phyloP scores from a whole-genome alignment of 306 rosid species.

The Sicyos edulis region DNA sequence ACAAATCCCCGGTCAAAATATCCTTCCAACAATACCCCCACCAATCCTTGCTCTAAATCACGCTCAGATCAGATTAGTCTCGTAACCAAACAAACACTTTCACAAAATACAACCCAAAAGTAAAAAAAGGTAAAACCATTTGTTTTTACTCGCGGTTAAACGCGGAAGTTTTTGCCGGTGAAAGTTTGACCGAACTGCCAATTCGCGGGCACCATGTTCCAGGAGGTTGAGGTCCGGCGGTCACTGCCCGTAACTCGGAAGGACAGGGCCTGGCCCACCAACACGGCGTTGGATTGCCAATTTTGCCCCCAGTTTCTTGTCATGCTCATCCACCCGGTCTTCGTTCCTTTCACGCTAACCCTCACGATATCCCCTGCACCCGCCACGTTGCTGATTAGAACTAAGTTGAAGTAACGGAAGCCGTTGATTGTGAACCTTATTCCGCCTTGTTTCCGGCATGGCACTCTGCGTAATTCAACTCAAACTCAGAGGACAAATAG shows the following conservation, averaged over 20 bases:
- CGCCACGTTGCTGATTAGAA: slow-evolving; percentile 79
- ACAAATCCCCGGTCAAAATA: background rate
- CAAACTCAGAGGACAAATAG: background rate
- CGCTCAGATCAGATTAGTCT: background rate
- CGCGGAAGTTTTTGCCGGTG: slow-evolving; percentile 77
- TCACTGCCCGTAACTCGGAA: slow-evolving; percentile 79
- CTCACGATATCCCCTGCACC: no score
- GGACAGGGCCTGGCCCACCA: slow-evolving; percentile 75
- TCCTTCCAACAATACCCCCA: slow-evolving; percentile 12
- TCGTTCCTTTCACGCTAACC: no score
- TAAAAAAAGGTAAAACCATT: background rate
- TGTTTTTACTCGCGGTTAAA: slow-evolving; percentile 28
- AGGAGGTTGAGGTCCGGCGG: slow-evolving; percentile 76
- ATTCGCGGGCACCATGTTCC: slow-evolving; percentile 67
- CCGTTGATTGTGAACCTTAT: slow-evolving; percentile 77
- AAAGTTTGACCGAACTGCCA: slow-evolving; percentile 99
- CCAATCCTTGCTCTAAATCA: background rate
- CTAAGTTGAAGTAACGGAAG: slow-evolving; percentile 83
- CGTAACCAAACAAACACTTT: background rate
- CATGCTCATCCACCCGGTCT: no score
- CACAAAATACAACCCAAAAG: background rate
- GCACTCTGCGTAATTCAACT: slow-evolving; percentile 54
- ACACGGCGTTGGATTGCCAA: no score
- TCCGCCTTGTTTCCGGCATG: slow-evolving; percentile 90
- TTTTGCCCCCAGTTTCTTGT: no score